Base-by-base conservation (phyloP, 768 basidiomycete species). In the Piloderma croceum region DNA sequence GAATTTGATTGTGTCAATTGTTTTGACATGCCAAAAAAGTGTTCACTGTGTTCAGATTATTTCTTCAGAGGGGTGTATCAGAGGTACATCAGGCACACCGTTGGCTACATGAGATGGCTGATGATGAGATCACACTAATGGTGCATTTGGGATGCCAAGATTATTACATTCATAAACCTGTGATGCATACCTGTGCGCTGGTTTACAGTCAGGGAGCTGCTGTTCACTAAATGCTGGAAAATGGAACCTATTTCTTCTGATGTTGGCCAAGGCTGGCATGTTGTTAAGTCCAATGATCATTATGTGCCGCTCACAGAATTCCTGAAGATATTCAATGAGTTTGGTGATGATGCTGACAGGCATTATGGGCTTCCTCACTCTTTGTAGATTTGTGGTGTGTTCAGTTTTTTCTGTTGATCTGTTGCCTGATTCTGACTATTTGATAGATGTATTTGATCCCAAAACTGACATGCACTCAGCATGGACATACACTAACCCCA, bases 131-230 rank as follows among this genome's bases (percentile, higher is more conserved):
- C n/a, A n/a, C n/a, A n/a, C n/a, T n/a, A n/a, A n/a, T n/a, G n/a
- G n/a, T n/a, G n/a, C n/a, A n/a, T n/a, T n/a, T n/a, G n/a, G n/a
- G n/a, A n/a, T n/a, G n/a, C n/a, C n/a, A n/a, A n/a, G n/a, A n/a
- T n/a, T n/a, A n/a, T n/a, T n/a, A n/a, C n/a, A n/a, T n/a, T n/a
- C n/a, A n/a, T n/a, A n/a, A n/a, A n/a, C n/a, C n/a, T n/a, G 2
- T 22, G 25, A 13, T 53, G 51, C 31, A 54, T 62, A 12, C 61
- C 59, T 1, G 31, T 45, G 6, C 45, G 53, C 2, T 63, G 59
- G 62, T 61, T 61, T 38, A 24, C 7, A 0, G 27, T 46, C 3
- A 23, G 34, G 6, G 24, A 25, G 18, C 19, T 34, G 2, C 19
- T 58, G 18, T 38, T 39, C 21, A 52, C 58, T 3, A 49, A 49